Evolutionary conservation across 2,329 filamentous ascomycete species (phyloP), one percentile per base, ranked within the genome.

Genomic region (Talaromyces funiculosus): DNA sequence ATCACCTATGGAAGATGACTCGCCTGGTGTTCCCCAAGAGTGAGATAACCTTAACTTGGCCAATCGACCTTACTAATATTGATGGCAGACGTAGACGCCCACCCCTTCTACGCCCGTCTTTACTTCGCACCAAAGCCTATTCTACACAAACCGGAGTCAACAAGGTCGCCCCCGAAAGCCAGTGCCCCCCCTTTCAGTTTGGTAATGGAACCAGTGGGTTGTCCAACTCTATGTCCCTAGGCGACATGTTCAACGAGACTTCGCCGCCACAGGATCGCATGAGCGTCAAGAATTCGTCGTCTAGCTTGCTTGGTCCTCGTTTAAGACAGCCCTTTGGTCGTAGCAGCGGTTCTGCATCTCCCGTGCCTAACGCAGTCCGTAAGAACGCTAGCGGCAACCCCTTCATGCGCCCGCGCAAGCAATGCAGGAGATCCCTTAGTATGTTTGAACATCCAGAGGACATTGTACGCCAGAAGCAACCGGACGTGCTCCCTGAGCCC

Each of bases 361-460:
- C 82, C 62, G 81, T 79, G 62, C 88, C 93, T 67, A 60, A 40
- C 60, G 61, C 61, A n/a, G 78, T 87, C 60, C 86, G 92, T 64
- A 90, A 92, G 66, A 82, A 79, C 69, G 88, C 84, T 53, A 54
- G 53, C 31, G 61, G 61, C 37, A 92, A 87, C 73, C 89, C 84
- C 60, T 84, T 89, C 66, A 80, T 86, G 68, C 86, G 91, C 63
- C 90, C 90, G 47, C 85, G 92, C 66, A 96, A 96, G 71, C 90
- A 94, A 73, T 93, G 93, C 71, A 87, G 94, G 63, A 87, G 94
- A 66, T 96, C 93, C 24, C 79, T 97, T 71, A 97, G 94, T 82
- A 99, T 99, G 94, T 99, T 96, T 76, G 93, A 97, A 78, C 86
- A 89, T 72, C 89, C 92, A 3, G 89, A 85, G 66, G 94, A 97